A percentile compares a stretch with the other conserved stretches of the same genome.
These are phyloP conservation scores for Amanita phalloides DNA, from an alignment of 768 basidiomycete genomes.

Conservation along the genomic window DNA sequence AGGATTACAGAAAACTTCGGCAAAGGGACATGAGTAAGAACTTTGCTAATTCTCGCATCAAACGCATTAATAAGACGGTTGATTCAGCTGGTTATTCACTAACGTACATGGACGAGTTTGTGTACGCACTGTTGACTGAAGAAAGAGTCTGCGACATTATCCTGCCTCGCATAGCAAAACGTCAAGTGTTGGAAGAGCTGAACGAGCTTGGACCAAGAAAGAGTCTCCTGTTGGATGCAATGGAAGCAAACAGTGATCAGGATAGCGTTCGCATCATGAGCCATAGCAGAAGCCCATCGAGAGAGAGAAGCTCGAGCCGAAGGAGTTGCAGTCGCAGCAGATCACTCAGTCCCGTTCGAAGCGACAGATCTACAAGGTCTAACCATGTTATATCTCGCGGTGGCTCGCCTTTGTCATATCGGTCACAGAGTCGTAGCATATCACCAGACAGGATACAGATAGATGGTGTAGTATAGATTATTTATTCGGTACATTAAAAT, in stretches of 20 bases:
- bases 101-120: constrained; percentile 87
- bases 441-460: constrained; percentile 46
- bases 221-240: constrained; percentile 78
- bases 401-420: constrained; percentile 38
- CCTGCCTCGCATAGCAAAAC: constrained; percentile 78
- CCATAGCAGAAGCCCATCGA: constrained; percentile 22
- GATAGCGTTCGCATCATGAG: constrained; percentile 33
- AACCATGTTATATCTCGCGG: constrained; percentile 52
- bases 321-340: constrained; percentile 20
- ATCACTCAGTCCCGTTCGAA: constrained; percentile 24
- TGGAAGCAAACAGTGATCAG: constrained; percentile 63
- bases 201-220: constrained; percentile 80
- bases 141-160: constrained; percentile 97
- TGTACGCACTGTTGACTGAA: constrained; percentile 72
- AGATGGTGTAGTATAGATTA: constrained; percentile 18
- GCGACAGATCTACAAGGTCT: constrained; percentile 30
- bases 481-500: constrained; percentile 30
- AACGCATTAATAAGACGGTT: background rate
- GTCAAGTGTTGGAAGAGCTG: constrained; percentile 83
- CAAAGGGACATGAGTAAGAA: constrained; percentile 65
- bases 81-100: constrained; percentile 71
- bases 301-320: constrained; percentile 14
- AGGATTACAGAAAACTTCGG: constrained; percentile 88
- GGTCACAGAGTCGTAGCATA: constrained; percentile 49
- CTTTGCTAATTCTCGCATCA: background rate